Conservation (phyloP, 2,329 filamentous ascomycete genomes). For the Septoria petroselini region DNA sequence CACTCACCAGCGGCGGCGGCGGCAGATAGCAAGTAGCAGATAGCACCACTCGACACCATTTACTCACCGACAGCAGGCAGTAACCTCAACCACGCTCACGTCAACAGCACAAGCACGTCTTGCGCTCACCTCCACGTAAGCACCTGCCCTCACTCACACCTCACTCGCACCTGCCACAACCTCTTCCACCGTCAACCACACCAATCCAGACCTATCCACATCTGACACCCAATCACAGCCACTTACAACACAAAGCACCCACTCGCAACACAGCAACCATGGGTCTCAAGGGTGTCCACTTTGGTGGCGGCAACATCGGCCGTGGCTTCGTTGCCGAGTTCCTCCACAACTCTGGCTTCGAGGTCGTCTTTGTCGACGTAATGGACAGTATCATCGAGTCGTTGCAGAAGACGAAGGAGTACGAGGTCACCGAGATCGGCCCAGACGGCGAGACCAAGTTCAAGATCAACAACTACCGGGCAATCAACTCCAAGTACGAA, state of each 20-base stretch:
- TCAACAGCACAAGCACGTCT: conserved; percentile 1
- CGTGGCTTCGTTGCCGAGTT: conserved; percentile 81
- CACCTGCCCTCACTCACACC: background rate
- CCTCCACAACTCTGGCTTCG: conserved; percentile 89
- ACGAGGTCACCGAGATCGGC: conserved; percentile 91
- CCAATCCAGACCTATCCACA: background rate
- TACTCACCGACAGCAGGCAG: background rate
- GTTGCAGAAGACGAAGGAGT: conserved; percentile 71
- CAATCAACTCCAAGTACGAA: conserved; percentile 89
- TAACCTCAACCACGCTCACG: conserved; percentile 3
- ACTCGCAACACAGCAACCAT: conserved; percentile 28
- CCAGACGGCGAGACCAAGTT: conserved; percentile 75
- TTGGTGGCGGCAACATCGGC: conserved; percentile 54
- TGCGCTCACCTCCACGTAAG: conserved; percentile 8
- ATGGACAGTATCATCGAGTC: conserved; percentile 76
- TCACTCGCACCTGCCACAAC: background rate
- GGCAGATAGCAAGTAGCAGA: too few relatives aligned
- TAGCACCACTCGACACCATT: background rate
- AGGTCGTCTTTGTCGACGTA: conserved; percentile 95
- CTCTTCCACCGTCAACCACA: background rate
- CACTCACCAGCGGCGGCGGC: too few relatives aligned
- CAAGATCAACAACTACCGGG: conserved; percentile 90
- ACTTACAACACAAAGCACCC: conserved; percentile 6
- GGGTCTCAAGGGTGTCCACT: conserved; percentile 51
- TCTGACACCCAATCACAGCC: conserved; percentile 6